Base-by-base conservation (phyloP, 225 moss, liverwort and hornwort genomes). In the Neckera pumila region DNA sequence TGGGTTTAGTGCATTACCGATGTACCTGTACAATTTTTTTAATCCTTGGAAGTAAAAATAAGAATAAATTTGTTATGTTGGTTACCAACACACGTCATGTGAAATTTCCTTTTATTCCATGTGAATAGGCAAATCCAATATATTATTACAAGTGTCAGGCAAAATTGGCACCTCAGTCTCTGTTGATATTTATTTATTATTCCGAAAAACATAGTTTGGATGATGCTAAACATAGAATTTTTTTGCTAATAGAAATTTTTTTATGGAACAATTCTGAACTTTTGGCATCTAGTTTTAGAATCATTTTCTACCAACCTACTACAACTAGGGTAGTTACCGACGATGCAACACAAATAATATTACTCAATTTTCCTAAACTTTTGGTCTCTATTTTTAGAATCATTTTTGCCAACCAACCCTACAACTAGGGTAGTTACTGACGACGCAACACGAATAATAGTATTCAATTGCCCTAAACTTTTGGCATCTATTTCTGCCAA, bases 121-220 rank as follows among this genome's bases (percentile, higher is more conserved):
- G 33, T 16, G 57, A 84, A 78, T 66, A 38, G 54, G 28, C 5
- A 1, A 65, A 65, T 17, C 27, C 17, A 7, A n/a, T 16, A 36
- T 0, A 11, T 23, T 23, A 34, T 3, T 21, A 4, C 11, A 34
- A 34, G 9, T 72, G 14, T 34, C 21, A 34, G 34, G 9, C 5
- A 22, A 3, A 53, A 22, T 76, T 5, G 9, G 6, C 9, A 9
- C 19, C 0, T 31, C n/a, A n/a, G n/a, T n/a, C 12, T 31, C 0
- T 7, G 0, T 1, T 6, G 6, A 30, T 14, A 1, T 11, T 27
- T 45, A 3, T 17, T 73, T 72, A 6, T 47, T 17, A 17, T 10
- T 17, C 15, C 5, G 16, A 74, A 47, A 11, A 47, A 2, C 2
- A 18, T 31, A 7, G 1, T 47, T 74, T 2, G 1, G 0, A 0